These are phyloP conservation scores for Cryptococcus sp. DNA, from an alignment of 1,284 basidiomycete species.

Conservation along the genomic window DNA sequence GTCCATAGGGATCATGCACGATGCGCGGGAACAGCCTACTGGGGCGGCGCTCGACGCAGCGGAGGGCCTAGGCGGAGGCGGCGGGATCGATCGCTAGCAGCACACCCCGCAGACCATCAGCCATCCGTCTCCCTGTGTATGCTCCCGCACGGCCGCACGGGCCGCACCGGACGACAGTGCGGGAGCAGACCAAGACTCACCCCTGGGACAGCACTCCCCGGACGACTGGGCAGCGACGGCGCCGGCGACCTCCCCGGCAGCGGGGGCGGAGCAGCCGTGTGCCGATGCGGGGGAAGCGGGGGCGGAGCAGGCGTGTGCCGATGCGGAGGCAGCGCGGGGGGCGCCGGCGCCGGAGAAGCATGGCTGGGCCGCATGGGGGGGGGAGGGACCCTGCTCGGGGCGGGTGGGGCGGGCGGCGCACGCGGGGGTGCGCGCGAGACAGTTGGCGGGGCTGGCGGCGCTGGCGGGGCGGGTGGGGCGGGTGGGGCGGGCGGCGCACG, in stretches of 20 bases:
- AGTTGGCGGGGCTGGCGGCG: constrained; percentile 19
- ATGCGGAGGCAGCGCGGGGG: too few relatives aligned
- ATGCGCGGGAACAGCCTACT: constrained; percentile 10
- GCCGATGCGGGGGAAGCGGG: constrained; percentile 37
- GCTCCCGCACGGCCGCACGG: neutral
- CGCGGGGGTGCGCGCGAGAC: constrained; percentile 21
- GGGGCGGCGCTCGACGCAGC: constrained; percentile 50
- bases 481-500: constrained; percentile 49
- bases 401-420: constrained; percentile 20
- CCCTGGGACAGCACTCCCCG: constrained; percentile 30
- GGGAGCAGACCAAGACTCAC: constrained; percentile 14
- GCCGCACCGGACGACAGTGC: neutral
- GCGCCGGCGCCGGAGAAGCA: constrained; percentile 24
- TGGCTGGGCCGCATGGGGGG: constrained; percentile 22
- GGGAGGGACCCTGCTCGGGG: constrained; percentile 18
- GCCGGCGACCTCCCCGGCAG: constrained; percentile 51
- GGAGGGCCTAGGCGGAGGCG: constrained; percentile 48
- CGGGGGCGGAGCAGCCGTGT: constrained; percentile 31
- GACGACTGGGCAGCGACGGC: constrained; percentile 32
- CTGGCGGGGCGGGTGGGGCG: constrained; percentile 55
- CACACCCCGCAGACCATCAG: too few relatives aligned
- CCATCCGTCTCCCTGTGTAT: too few relatives aligned
- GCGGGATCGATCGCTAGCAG: constrained; percentile 28
- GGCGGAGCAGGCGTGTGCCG: constrained; percentile 32
- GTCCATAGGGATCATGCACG: neutral